Conservation (phyloP, 108 stramenopile genomes). For the Nannochloropsis salina region DNA sequence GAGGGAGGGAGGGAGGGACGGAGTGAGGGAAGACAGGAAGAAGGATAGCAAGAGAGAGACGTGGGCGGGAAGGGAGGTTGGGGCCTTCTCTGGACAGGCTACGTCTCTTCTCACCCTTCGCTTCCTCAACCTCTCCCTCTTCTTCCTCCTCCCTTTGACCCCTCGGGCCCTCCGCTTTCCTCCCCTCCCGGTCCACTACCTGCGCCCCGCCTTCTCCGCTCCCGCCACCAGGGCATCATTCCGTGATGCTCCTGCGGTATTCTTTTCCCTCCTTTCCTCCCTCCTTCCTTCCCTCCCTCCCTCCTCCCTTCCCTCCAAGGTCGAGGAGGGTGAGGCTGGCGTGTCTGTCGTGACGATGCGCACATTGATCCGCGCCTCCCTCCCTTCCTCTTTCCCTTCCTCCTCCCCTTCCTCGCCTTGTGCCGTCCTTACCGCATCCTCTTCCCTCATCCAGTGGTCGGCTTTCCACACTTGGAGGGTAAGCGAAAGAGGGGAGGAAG, state of each 20-base stretch:
- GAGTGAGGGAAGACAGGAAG: not conserved
- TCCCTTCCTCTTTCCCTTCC: not conserved
- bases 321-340: not conserved
- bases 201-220: not conserved
- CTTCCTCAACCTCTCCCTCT: not conserved
- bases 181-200: not conserved
- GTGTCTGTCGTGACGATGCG: not conserved
- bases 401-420: not conserved
- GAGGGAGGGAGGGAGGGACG: not conserved
- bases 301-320: not conserved
- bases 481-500: not conserved
- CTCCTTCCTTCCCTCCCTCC: conserved; percentile 3
- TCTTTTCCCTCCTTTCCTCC: not conserved
- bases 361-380: not conserved
- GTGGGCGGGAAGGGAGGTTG: not conserved
- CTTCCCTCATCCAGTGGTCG: not conserved
- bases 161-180: not conserved
- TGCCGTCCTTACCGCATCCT: not conserved
- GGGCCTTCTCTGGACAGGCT: not conserved
- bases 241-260: not conserved
- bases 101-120: no score
- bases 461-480: not conserved
- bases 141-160: not conserved
- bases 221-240: not conserved
- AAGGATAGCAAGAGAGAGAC: not conserved